A percentile compares a stretch with the other conserved stretches of the same genome.
Evolutionary conservation across 106 monocot genomes (phyloP).

Genomic region (Agapanthus africanus): DNA sequence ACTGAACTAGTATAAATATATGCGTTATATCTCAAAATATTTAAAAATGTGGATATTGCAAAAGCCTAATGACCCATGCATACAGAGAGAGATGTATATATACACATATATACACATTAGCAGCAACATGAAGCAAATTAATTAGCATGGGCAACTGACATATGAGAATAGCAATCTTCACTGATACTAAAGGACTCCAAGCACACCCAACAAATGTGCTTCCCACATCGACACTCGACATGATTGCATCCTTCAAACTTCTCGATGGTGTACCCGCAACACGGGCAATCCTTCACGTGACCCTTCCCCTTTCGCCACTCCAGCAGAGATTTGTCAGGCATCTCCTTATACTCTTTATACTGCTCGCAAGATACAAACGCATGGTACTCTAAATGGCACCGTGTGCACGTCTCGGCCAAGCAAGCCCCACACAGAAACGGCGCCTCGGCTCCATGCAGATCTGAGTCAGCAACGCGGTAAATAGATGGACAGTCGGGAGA

Average conservation of each 20-base stretch:
- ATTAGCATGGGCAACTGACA: too few relatives aligned
- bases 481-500: slow-evolving; percentile 46
- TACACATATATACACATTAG: too few relatives aligned
- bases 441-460: not conserved
- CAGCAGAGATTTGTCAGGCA: slow-evolving; percentile 52
- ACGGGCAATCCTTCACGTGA: slow-evolving; percentile 73
- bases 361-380: slow-evolving; percentile 62
- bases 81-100: too few relatives aligned
- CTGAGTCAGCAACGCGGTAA: slow-evolving; percentile 26
- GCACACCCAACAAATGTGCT: slow-evolving; percentile 86
- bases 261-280: slow-evolving; percentile 63
- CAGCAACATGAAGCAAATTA: too few relatives aligned
- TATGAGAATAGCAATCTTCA: slow-evolving; percentile 65
- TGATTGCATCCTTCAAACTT: slow-evolving; percentile 93
- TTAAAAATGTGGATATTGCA: too few relatives aligned
- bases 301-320: slow-evolving; percentile 77
- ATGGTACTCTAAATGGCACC: slow-evolving; percentile 81
- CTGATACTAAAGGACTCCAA: slow-evolving; percentile 34
- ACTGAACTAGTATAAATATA: too few relatives aligned
- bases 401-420: slow-evolving; percentile 66
- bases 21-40: too few relatives aligned
- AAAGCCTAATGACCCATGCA: too few relatives aligned
- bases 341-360: slow-evolving; percentile 80
- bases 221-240: slow-evolving; percentile 60
- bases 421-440: slow-evolving; percentile 74